Evolutionary conservation across 345 rosid genomes (phyloP).

Genomic region (Dovyalis caffra): DNA sequence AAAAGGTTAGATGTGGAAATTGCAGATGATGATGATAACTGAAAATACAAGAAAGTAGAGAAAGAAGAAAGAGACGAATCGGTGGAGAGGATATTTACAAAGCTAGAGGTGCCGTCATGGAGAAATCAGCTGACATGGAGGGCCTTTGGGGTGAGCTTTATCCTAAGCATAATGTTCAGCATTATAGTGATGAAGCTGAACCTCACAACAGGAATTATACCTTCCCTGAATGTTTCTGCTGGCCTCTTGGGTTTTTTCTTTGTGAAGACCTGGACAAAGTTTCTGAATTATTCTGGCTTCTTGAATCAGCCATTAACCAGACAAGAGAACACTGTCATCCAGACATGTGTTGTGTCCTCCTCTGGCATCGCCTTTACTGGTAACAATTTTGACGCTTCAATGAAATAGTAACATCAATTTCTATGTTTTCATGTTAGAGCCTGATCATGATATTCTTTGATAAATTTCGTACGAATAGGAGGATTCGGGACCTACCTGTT

Average conservation of each 20-base stretch:
- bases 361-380: slow-evolving; percentile 29
- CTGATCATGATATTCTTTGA: no score
- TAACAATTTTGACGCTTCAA: not conserved
- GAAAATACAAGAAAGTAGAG: not conserved
- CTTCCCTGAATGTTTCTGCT: slow-evolving; percentile 25
- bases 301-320: slow-evolving; percentile 20
- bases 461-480: slow-evolving; percentile 19
- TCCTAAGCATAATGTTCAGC: slow-evolving; percentile 15
- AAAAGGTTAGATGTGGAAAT: not conserved
- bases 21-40: not conserved
- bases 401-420: no score
- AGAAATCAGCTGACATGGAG: slow-evolving; percentile 15
- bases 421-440: not conserved
- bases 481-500: slow-evolving; percentile 38
- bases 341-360: slow-evolving; percentile 26
- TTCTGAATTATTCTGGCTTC: slow-evolving; percentile 1
- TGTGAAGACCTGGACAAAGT: slow-evolving; percentile 20
- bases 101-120: slow-evolving; percentile 18
- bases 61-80: not conserved
- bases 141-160: slow-evolving; percentile 23
- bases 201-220: slow-evolving; percentile 24
- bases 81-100: slow-evolving; percentile 11
- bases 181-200: slow-evolving; percentile 28
- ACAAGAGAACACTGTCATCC: slow-evolving; percentile 26
- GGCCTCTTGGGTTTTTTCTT: slow-evolving; percentile 26